These are phyloP conservation scores for Pseudogymnoascus verrucosus DNA, from an alignment of 2,329 filamentous ascomycete species.

Conservation along the genomic window DNA sequence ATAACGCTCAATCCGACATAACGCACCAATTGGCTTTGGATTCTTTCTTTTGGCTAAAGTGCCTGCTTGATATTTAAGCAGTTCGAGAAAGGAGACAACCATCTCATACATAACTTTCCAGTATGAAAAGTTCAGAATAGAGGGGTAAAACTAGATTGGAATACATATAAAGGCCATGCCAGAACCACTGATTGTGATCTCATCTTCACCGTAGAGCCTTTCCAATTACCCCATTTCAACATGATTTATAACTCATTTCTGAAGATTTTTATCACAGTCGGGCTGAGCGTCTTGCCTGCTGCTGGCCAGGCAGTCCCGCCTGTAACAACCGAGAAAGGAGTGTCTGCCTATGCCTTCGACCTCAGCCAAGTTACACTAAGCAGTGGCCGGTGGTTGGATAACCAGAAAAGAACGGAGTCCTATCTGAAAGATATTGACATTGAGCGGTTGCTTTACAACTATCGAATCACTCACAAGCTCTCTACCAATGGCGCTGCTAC, in stretches of 20 bases:
- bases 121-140: neutral
- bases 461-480: conserved; percentile 38
- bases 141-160: neutral
- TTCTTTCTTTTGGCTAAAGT: neutral
- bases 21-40: conserved; percentile 4
- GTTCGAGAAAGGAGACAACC: neutral
- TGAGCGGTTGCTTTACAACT: conserved; percentile 39
- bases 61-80: neutral
- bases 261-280: neutral
- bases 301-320: neutral
- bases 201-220: neutral
- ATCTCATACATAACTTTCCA: neutral
- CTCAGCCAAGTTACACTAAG: conserved; percentile 33
- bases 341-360: conserved; percentile 26
- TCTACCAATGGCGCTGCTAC: conserved; percentile 37
- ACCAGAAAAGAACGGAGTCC: conserved; percentile 39
- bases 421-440: conserved; percentile 40
- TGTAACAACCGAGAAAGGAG: neutral
- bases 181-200: neutral
- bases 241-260: neutral
- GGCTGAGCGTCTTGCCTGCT: neutral
- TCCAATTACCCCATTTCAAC: neutral
- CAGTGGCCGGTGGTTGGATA: conserved; percentile 34
- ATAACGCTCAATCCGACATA: neutral
- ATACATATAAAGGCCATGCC: neutral